These are phyloP conservation scores for Cynara cardunculus DNA, from an alignment of 129 eudicot species.

Conservation along the genomic window DNA sequence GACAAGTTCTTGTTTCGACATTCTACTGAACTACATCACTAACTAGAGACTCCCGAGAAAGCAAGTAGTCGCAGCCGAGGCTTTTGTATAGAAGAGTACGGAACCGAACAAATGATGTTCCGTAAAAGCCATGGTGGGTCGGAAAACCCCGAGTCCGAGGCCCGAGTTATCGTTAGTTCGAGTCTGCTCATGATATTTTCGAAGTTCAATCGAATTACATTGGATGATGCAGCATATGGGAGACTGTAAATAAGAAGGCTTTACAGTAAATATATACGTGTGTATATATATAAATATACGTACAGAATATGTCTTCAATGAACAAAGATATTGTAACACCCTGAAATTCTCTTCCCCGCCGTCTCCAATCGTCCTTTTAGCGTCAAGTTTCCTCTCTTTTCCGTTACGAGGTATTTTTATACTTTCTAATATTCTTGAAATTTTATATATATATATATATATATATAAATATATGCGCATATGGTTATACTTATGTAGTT, in stretches of 20 bases:
- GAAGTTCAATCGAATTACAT: neutral
- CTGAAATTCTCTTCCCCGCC: too few species aligned
- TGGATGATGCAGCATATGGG: neutral
- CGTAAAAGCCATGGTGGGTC: neutral
- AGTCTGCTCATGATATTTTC: neutral
- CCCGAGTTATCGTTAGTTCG: too few species aligned
- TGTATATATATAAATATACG: neutral
- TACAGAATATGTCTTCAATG: neutral
- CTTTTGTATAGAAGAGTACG: neutral
- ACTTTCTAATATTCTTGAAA: too few species aligned
- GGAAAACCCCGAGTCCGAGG: too few species aligned
- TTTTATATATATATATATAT: too few species aligned
- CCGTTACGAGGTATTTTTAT: too few species aligned
- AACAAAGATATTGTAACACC: neutral
- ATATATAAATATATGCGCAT: too few species aligned
- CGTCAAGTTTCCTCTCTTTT: too few species aligned
- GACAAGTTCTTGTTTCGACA: constrained; percentile 3
- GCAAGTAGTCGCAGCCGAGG: neutral
- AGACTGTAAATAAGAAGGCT: neutral
- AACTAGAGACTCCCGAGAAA: neutral
- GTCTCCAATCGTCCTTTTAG: too few species aligned
- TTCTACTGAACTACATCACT: neutral
- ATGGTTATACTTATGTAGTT: too few species aligned
- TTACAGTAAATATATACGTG: neutral
- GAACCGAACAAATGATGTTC: neutral